Percentiles rank a stretch among this genome's conserved stretches.
These are phyloP conservation scores for Wickerhamomyces bovis DNA, from an alignment of 805 yeast species.

Conservation along the genomic window DNA sequence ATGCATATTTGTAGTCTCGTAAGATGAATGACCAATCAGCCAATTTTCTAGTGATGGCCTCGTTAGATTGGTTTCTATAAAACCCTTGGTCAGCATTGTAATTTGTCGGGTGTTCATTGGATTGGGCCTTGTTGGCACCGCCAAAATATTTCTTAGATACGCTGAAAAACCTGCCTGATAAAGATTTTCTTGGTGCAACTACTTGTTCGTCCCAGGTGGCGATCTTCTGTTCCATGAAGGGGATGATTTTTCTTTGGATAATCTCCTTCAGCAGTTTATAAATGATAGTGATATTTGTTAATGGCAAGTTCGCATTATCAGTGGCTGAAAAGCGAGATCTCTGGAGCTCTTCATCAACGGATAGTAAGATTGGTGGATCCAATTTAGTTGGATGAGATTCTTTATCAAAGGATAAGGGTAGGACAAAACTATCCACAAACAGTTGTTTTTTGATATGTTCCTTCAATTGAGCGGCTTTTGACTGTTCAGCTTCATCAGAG, in stretches of 20 bases:
- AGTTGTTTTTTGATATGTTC: constrained; percentile 30
- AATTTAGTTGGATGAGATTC: constrained; percentile 13
- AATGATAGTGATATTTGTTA: constrained; percentile 8
- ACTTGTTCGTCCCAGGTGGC: constrained; percentile 80
- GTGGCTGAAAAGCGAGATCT: constrained; percentile 12
- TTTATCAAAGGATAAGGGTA: constrained; percentile 10
- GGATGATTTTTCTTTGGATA: constrained; percentile 42
- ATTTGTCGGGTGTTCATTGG: constrained; percentile 23
- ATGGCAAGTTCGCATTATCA: constrained; percentile 11
- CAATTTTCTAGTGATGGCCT: constrained; percentile 68
- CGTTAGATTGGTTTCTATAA: constrained; percentile 59
- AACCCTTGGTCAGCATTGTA: constrained; percentile 49
- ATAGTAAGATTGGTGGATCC: constrained; percentile 28
- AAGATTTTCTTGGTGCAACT: constrained; percentile 67
- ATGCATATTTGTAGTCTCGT: constrained; percentile 83
- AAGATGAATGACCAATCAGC: constrained; percentile 93
- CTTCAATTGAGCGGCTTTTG: constrained; percentile 32
- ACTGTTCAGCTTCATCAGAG: constrained; percentile 37
- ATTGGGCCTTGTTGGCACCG: constrained; percentile 14
- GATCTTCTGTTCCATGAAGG: constrained; percentile 83
- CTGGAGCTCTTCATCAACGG: constrained; percentile 43
- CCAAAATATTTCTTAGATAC: constrained; percentile 55
- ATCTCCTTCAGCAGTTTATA: constrained; percentile 22
- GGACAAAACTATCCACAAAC: constrained; percentile 27
- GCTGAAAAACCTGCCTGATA: constrained; percentile 66